Base-by-base conservation (phyloP, 1,284 basidiomycete genomes). In the Irpex lacteus region DNA sequence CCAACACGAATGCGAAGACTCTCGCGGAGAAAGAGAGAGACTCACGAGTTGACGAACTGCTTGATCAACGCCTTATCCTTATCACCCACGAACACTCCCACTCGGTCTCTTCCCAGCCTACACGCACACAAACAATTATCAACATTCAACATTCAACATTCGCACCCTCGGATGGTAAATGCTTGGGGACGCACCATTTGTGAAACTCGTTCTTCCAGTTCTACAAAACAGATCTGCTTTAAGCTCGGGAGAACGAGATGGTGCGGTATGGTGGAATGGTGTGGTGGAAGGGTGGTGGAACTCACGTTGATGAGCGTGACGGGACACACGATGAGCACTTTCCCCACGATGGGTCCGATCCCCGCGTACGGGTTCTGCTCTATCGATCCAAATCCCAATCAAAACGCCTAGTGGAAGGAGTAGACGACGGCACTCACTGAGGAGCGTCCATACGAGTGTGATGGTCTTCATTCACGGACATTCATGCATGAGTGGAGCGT, bases 141-240 rank as follows among this genome's bases (percentile, higher is more conserved):
- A n/a, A 9, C 13, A 34, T 44, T 38, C 47, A 8, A 61, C 5
- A 21, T 13, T n/a, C 34, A 49, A 34, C 9, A 58, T 8, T 71
- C 63, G 67, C 78, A 63, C 32, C 5, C 5, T 34, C 32, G 32
- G 32, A 34, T 34, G 40, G 4, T 47, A 44, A 4, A 47, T 9
- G 40, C 15, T 13, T 2, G 40, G 2, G 11, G 11, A 47, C 40
- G 11, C 60, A 87, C 94, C 98, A 99, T 79, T 98, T 98, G 70
- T 90, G 83, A 71, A 99, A 96, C 76, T 99, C 98, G 59, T 88
- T 89, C 72, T 89, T 92, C 98, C 98, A 99, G 72, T 99, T 99
- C 88, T 96, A 66, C 32, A 56, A 6, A 5, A 34, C 32, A 34
- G 6, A 6, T 34, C 32, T 3, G 59, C 47, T 26, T 0, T 19